Evolutionary conservation across 2,329 filamentous ascomycete species (phyloP).

Genomic region (Epichloe typhina): DNA sequence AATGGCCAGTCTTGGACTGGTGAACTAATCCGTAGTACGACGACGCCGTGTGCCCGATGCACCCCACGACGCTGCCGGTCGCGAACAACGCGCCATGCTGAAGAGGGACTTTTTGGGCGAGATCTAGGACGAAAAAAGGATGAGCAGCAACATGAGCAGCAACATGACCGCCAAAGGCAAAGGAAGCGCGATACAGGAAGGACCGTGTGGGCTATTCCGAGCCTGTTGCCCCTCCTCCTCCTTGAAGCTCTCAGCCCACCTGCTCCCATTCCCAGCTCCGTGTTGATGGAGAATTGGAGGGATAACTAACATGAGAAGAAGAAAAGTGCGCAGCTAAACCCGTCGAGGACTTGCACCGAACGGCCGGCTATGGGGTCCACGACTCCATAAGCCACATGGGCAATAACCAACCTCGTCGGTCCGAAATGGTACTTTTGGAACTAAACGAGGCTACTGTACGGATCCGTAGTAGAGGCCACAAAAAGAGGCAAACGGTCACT

Average conservation of each 20-base stretch:
- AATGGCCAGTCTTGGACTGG: not conserved
- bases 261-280: no score
- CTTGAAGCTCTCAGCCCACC: no score
- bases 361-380: not conserved
- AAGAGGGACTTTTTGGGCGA: not conserved
- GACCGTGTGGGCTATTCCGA: no score
- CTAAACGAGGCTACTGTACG: not conserved
- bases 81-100: slow-evolving; percentile 1
- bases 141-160: no score
- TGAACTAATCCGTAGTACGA: slow-evolving; percentile 12
- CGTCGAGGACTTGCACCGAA: not conserved
- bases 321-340: not conserved
- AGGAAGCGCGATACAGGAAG: not conserved
- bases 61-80: slow-evolving; percentile 17
- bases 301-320: no score
- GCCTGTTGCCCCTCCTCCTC: no score
- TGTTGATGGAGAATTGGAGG: no score
- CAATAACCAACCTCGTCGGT: not conserved
- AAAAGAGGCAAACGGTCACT: not conserved
- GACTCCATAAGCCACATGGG: not conserved
- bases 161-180: not conserved
- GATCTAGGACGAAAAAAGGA: no score
- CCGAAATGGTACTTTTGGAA: not conserved
- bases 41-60: slow-evolving; percentile 14
- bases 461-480: not conserved